A percentile compares a stretch with the other conserved stretches of the same genome.
These are phyloP conservation scores for Pisolithus sp. DNA, from an alignment of 768 basidiomycete genomes.

Conservation along the genomic window DNA sequence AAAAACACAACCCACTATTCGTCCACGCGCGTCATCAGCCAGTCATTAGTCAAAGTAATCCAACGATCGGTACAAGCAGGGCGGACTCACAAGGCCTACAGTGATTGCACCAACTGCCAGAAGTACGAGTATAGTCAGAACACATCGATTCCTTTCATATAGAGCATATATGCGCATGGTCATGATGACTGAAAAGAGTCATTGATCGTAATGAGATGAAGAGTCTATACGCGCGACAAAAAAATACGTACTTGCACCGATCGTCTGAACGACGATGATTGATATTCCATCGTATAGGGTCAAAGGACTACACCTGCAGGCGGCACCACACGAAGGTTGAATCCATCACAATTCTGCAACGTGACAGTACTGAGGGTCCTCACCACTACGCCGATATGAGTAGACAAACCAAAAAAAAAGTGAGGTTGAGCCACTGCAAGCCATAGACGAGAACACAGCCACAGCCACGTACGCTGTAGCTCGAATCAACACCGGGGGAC, in stretches of 20 bases:
- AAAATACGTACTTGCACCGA: conserved; percentile 5
- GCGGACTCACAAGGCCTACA: conserved; percentile 4
- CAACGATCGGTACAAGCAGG: background rate
- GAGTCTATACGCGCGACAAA: background rate
- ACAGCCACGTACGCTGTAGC: conserved; percentile 1
- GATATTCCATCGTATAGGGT: background rate
- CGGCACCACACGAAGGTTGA: background rate
- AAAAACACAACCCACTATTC: no score
- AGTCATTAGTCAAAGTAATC: background rate
- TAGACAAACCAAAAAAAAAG: background rate
- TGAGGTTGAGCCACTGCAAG: background rate
- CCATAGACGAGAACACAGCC: background rate
- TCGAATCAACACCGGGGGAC: background rate
- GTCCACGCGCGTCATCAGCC: background rate
- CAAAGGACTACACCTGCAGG: background rate
- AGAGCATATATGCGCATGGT: conserved; percentile 17
- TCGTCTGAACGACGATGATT: background rate
- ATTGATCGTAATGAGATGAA: background rate
- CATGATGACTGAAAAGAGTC: conserved; percentile 9
- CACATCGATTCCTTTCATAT: conserved; percentile 3
- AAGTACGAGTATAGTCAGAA: conserved; percentile 3
- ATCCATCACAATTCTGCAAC: background rate
- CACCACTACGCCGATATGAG: background rate
- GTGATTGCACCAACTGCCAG: background rate
- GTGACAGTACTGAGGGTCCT: background rate